phyloP scores from a whole-genome alignment of 1,284 basidiomycete species.

The Serendipita sp. region DNA sequence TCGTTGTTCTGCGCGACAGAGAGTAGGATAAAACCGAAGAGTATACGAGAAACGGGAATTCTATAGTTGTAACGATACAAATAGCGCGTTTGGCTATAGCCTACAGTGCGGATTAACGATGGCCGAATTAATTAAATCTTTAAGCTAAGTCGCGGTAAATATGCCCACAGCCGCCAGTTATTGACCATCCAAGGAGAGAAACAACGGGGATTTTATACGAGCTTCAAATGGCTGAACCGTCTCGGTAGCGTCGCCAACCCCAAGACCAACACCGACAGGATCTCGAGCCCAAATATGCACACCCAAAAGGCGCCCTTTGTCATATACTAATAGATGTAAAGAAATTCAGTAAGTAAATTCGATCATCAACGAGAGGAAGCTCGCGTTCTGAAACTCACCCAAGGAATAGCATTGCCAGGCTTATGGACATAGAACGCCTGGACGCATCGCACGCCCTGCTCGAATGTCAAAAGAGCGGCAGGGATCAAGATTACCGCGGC shows the following conservation, averaged over 20 bases:
- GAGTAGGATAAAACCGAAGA: no score
- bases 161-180: no score
- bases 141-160: no score
- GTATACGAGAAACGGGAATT: no score
- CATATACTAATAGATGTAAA: not conserved
- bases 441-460: not conserved
- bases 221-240: not conserved
- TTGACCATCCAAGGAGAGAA: no score
- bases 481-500: not conserved
- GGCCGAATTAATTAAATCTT: no score
- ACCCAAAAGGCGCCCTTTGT: not conserved
- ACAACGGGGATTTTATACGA: not conserved
- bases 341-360: no score
- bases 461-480: not conserved
- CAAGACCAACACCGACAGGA: not conserved
- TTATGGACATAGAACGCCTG: not conserved
- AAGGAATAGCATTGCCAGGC: not conserved
- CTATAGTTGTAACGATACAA: no score
- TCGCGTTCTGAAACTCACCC: not conserved
- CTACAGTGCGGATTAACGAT: no score
- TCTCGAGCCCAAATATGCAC: not conserved
- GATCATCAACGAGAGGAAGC: no score
- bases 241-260: not conserved
- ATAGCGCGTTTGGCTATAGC: no score
- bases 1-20: no score